Percentiles rank a stretch among this genome's conserved stretches.
These are phyloP conservation scores for Hymenotorrendiella dingleyae DNA, from an alignment of 2,329 filamentous ascomycete genomes.

Conservation along the genomic window DNA sequence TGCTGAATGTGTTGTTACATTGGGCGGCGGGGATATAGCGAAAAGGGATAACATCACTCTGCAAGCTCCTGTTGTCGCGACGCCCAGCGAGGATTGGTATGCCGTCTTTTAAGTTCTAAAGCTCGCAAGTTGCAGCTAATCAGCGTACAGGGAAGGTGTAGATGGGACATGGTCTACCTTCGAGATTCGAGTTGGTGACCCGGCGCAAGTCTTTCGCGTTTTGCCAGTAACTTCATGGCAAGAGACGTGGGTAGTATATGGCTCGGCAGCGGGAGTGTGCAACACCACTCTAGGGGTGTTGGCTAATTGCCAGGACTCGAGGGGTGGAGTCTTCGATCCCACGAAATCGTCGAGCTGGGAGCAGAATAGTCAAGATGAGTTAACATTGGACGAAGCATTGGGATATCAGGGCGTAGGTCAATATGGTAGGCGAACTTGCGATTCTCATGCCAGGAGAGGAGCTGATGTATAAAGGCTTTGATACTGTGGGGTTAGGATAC, in stretches of 20 bases:
- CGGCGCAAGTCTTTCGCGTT: conserved; percentile 33
- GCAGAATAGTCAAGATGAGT: conserved; percentile 29
- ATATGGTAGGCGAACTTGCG: conserved; percentile 16
- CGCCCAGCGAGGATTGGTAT: conserved; percentile 18
- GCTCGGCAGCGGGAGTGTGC: conserved; percentile 52
- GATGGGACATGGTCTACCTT: conserved; percentile 39
- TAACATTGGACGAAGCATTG: conserved; percentile 34
- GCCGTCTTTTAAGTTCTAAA: no score
- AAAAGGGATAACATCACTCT: conserved; percentile 18
- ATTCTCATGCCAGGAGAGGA: no score
- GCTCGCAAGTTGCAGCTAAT: no score
- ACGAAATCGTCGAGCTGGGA: conserved; percentile 33
- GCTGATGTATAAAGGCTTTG: no score
- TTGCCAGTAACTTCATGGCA: conserved; percentile 36
- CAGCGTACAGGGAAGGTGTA: conserved; percentile 26
- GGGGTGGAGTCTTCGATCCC: conserved; percentile 33
- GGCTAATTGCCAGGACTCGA: conserved; percentile 31
- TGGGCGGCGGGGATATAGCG: conserved; percentile 4
- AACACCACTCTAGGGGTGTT: conserved; percentile 35
- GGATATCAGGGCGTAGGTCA: conserved; percentile 31
- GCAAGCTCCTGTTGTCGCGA: conserved; percentile 15
- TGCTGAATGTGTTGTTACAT: no score
- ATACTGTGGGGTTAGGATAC: conserved; percentile 23
- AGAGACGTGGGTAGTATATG: conserved; percentile 55
- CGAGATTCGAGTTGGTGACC: conserved; percentile 34